phyloP scores from a whole-genome alignment of 2,329 filamentous ascomycete genomes.

The Clarireedia sp. region DNA sequence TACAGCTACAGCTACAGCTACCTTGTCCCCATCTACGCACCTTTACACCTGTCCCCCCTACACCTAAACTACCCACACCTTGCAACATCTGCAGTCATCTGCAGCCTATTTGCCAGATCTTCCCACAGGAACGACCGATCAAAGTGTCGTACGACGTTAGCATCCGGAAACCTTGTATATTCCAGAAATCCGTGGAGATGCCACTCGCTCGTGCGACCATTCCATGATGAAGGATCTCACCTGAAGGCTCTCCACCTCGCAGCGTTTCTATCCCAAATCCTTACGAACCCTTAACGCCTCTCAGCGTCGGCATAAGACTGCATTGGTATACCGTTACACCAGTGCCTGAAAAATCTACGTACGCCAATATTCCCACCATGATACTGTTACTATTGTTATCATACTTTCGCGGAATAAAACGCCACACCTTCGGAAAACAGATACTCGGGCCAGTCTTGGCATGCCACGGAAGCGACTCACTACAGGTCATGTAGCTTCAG shows the following conservation, averaged over 20 bases:
- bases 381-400: constrained; percentile 7
- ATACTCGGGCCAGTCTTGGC: not conserved
- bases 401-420: not conserved
- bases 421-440: not conserved
- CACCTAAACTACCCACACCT: too few relatives aligned
- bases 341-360: not conserved
- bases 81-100: too few relatives aligned
- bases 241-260: constrained; percentile 2
- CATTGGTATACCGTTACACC: not conserved
- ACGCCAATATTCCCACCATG: not conserved
- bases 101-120: not conserved
- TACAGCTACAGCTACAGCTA: too few relatives aligned
- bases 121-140: too few relatives aligned
- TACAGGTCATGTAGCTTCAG: not conserved
- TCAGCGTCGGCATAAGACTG: not conserved
- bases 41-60: too few relatives aligned
- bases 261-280: not conserved
- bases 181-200: not conserved
- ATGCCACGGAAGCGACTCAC: not conserved
- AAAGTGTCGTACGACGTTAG: too few relatives aligned
- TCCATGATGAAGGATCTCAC: constrained; percentile 1
- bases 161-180: too few relatives aligned
- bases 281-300: not conserved
- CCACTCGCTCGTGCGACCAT: not conserved
- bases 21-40: too few relatives aligned